phyloP scores from a whole-genome alignment of 2,329 filamentous ascomycete species.

The Phaeosphaeria sp. region DNA sequence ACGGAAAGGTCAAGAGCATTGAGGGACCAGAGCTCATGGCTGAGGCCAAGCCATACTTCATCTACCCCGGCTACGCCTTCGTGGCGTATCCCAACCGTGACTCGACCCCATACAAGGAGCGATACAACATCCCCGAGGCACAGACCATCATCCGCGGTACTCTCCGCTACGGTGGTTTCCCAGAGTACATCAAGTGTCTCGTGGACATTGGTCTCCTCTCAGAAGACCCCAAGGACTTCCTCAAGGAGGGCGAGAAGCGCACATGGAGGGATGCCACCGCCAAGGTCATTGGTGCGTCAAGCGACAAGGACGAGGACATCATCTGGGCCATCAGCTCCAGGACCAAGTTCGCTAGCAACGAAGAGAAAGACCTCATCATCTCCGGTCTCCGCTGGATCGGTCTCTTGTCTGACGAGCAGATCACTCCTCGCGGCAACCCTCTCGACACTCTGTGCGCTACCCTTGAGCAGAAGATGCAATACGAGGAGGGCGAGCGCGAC shows the following conservation, averaged over 20 bases:
- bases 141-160: conserved; percentile 86
- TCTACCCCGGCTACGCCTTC: conserved; percentile 87
- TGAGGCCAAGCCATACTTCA: conserved; percentile 86
- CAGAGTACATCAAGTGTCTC: conserved; percentile 84
- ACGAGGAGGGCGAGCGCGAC: conserved; percentile 81
- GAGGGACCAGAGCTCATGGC: conserved; percentile 77
- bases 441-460: conserved; percentile 90
- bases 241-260: conserved; percentile 66
- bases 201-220: conserved; percentile 90
- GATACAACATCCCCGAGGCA: conserved; percentile 91
- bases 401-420: conserved; percentile 71
- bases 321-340: conserved; percentile 76
- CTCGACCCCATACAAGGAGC: conserved; percentile 83
- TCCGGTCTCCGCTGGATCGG: conserved; percentile 76
- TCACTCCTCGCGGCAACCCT: conserved; percentile 76
- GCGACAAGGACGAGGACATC: conserved; percentile 72
- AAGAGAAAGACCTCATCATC: conserved; percentile 74
- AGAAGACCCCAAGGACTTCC: conserved; percentile 70
- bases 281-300: conserved; percentile 74
- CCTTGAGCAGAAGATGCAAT: conserved; percentile 92
- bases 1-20: conserved; percentile 71
- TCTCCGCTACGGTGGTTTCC: conserved; percentile 87
- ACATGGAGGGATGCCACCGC: conserved; percentile 87
- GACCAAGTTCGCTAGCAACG: conserved; percentile 72
- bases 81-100: conserved; percentile 95